Evolutionary conservation across 306 rosid genomes (phyloP), one percentile per base, ranked within the genome.

Genomic region (Cicer bijugum): DNA sequence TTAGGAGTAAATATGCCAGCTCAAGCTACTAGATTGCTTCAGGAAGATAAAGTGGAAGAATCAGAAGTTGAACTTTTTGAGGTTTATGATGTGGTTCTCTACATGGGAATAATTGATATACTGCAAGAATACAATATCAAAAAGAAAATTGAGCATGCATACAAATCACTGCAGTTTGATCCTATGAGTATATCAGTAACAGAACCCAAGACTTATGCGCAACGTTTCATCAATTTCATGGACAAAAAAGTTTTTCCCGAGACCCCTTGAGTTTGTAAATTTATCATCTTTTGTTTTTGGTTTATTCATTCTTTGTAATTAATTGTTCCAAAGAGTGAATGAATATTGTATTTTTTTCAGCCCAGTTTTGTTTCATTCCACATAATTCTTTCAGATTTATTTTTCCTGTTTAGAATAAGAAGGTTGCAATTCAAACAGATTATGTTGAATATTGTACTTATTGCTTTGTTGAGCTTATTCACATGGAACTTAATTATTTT

Each of bases 1-100:
- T 58, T 94, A 82, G 99, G 99, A 55, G 97, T 91, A 23, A 91
- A 94, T 88, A 94, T 94, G 99, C 99, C 99, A 4, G 97, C 99
- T 20, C 91, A 83, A 77, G 97, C 99, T 0, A 73, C 62, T 38
- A 75, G 66, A 55, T 89, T 87, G 78, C 64, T 87, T 80, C 67
- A 5, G 1, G 78, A 83, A 55, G 89, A 74, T n/a, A 81, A 72
- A 57, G 84, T 71, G 35, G 91, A 85, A 57, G 85, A 88, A 9
- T 75, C 95, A 20, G 95, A 89, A 68, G 85, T 82, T 14, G 99
- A 91, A 71, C 95, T 84, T 73, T 86, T 88, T 52, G 97, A 89
- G 85, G 86, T 89, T 40, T 89, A 89, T 47, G 96, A 94, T 39
- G 97, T 91, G 63, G 96, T 94, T 14, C 90, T 94, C 17, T 94